Conservation (phyloP, 306 rosid genomes). For the Aeschynomene evenia region DNA sequence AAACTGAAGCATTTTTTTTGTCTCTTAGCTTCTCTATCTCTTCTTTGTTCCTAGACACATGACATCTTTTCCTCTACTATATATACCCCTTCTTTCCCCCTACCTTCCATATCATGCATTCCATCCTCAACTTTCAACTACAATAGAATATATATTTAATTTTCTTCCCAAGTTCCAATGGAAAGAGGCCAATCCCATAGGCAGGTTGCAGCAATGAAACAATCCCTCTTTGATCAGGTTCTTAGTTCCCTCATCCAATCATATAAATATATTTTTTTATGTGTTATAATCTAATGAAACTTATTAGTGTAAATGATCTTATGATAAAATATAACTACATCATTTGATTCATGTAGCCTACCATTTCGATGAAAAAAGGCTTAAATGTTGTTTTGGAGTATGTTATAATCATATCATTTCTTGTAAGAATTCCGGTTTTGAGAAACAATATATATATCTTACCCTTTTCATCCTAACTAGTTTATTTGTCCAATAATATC, state of each 20-base stretch:
- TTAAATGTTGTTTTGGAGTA: no score
- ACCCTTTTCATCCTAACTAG: no score
- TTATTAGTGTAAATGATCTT: no score
- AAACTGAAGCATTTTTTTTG: constrained; percentile 15
- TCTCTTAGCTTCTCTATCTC: constrained; percentile 28
- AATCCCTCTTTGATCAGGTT: constrained; percentile 85
- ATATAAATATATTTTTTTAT: background rate
- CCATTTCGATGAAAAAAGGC: no score
- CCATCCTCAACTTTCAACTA: constrained; percentile 12
- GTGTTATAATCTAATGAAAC: background rate
- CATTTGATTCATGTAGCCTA: no score
- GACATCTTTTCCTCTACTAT: constrained; percentile 40
- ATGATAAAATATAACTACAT: no score
- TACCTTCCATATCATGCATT: constrained; percentile 30
- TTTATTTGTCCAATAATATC: no score
- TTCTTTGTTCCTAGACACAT: constrained; percentile 30
- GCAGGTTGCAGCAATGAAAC: constrained; percentile 62
- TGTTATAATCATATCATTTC: background rate
- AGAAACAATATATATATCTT: no score
- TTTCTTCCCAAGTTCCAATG: constrained; percentile 35
- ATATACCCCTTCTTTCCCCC: constrained; percentile 35
- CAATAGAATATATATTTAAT: background rate
- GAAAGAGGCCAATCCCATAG: constrained; percentile 52
- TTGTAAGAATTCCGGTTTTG: background rate
- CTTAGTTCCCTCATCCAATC: constrained; percentile 6